phyloP scores from a whole-genome alignment of 768 basidiomycete species.

The Xerocomellus intermedius region DNA sequence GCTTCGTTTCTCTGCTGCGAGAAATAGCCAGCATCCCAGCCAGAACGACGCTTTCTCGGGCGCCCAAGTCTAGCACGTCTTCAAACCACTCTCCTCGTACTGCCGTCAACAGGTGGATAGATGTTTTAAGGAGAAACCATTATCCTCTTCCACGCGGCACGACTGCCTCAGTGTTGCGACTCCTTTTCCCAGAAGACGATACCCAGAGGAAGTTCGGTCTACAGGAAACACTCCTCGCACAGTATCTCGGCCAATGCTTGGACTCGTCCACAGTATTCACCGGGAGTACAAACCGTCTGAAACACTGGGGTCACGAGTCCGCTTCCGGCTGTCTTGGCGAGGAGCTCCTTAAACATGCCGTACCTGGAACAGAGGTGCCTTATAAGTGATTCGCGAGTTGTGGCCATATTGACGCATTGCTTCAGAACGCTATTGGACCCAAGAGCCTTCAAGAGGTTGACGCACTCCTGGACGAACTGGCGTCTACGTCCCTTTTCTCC shows the following conservation, averaged over 20 bases:
- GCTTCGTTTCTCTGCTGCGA: conserved; percentile 50
- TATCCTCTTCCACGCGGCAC: conserved; percentile 51
- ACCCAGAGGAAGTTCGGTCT: conserved; percentile 65
- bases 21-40: conserved; percentile 38
- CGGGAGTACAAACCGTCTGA: conserved; percentile 28
- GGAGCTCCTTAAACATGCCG: conserved; percentile 49
- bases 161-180: conserved; percentile 59
- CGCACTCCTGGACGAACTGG: conserved; percentile 69
- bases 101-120: conserved; percentile 47
- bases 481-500: conserved; percentile 62
- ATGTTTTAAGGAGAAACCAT: conserved; percentile 40
- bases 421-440: conserved; percentile 25
- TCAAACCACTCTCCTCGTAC: conserved; percentile 36
- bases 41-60: conserved; percentile 19
- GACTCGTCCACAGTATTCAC: conserved; percentile 36
- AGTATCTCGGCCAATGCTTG: conserved; percentile 49
- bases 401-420: conserved; percentile 7
- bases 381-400: neutral
- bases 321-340: conserved; percentile 68
- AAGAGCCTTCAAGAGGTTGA: conserved; percentile 54
- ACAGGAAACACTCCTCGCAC: conserved; percentile 61
- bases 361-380: conserved; percentile 37
- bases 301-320: conserved; percentile 41
- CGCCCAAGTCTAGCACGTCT: neutral
- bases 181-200: conserved; percentile 88